Evolutionary conservation across 805 yeast species (phyloP).

Genomic region (Jamesozyma spencerorum): DNA sequence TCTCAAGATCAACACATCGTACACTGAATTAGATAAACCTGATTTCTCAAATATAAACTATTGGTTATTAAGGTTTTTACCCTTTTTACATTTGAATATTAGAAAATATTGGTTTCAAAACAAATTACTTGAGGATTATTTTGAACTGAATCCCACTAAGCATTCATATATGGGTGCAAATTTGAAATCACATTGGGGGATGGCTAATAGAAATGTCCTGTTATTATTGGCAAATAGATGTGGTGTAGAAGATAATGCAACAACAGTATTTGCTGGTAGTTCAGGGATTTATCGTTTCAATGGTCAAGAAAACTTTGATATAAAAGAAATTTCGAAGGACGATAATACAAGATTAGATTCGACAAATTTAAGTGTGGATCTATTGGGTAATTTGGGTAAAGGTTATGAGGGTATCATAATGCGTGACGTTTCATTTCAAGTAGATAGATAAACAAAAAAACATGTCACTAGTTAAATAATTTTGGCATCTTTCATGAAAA

Average conservation of each 20-base stretch:
- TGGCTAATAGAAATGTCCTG: slow-evolving; percentile 25
- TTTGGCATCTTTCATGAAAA: slow-evolving; percentile 3
- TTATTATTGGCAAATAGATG: slow-evolving; percentile 59
- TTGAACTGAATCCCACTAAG: neutral
- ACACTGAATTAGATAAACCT: slow-evolving; percentile 31
- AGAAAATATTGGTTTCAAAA: slow-evolving; percentile 16
- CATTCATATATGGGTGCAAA: slow-evolving; percentile 19
- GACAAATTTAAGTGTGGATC: slow-evolving; percentile 41
- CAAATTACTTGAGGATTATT: slow-evolving; percentile 7
- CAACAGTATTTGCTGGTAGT: slow-evolving; percentile 55
- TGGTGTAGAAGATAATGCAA: slow-evolving; percentile 59
- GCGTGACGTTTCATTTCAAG: slow-evolving; percentile 44
- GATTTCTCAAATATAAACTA: slow-evolving; percentile 49
- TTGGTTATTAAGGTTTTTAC: slow-evolving; percentile 67
- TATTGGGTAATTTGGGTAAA: slow-evolving; percentile 49
- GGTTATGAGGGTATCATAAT: slow-evolving; percentile 57
- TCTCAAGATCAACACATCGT: slow-evolving; percentile 6
- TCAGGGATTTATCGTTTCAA: slow-evolving; percentile 49
- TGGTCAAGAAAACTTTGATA: slow-evolving; percentile 24
- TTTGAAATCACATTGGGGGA: slow-evolving; percentile 19
- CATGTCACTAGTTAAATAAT: neutral
- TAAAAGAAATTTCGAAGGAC: slow-evolving; percentile 26
- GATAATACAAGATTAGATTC: slow-evolving; percentile 26
- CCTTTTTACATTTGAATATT: slow-evolving; percentile 38
- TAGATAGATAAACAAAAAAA: slow-evolving; percentile 10